Conservation (phyloP, 139 green algal species). For the Tetraselmis striata region DNA sequence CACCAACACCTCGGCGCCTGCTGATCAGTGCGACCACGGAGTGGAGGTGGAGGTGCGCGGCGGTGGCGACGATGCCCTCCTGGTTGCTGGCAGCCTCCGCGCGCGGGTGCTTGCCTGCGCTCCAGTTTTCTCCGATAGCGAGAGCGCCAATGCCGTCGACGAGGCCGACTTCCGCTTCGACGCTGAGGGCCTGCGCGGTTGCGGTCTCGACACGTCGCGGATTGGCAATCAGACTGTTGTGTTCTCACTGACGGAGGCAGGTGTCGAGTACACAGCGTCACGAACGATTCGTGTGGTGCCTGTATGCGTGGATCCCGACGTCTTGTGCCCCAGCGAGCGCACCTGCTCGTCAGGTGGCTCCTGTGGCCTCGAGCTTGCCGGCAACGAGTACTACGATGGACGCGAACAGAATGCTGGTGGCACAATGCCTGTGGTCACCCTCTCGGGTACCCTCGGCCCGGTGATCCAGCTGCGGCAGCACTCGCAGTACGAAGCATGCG, state of each 20-base stretch:
- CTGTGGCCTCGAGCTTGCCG: neutral
- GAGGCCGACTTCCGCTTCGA: neutral
- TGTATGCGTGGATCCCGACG: neutral
- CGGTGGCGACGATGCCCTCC: neutral
- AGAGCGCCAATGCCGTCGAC: too few species aligned
- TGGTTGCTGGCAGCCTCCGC: too few species aligned
- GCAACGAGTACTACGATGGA: neutral
- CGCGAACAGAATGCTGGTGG: too few species aligned
- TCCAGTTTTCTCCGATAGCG: too few species aligned
- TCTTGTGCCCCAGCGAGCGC: neutral
- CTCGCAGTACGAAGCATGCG: neutral
- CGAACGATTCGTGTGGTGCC: neutral
- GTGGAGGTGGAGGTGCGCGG: neutral
- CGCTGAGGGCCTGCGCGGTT: neutral
- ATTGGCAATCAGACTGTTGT: neutral
- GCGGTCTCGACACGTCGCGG: neutral
- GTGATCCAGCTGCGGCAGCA: neutral
- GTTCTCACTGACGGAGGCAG: neutral
- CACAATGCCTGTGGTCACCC: neutral
- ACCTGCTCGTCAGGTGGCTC: neutral
- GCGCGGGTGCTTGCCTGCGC: too few species aligned
- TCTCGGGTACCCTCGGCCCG: neutral
- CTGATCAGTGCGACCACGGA: neutral
- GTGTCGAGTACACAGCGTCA: neutral
- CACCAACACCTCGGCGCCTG: neutral